Evolutionary conservation across 2,329 filamentous ascomycete genomes (phyloP), one percentile per base, ranked within the genome.

Genomic region (Aureobasidium uvarum): DNA sequence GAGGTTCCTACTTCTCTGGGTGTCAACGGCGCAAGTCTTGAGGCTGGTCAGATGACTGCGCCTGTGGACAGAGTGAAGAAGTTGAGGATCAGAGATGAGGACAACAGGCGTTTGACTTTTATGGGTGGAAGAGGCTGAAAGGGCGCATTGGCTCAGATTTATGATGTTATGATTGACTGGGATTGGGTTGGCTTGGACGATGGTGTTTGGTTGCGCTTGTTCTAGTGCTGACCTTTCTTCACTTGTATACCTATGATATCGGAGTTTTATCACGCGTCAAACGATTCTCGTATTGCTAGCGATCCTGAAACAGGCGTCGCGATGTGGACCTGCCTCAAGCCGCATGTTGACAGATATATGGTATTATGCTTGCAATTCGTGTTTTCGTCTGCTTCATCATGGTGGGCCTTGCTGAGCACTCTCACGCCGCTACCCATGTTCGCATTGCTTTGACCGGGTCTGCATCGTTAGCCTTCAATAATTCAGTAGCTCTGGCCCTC

Each of bases 401-500:
- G 33, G 28, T 36, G 13, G 11, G 16, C 28, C 18, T 11, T 18
- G 25, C 28, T 2, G 18, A 8, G 18, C 5, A 8, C 5, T 11
- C 38, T 51, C 45, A 51, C 13, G 74, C 71, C 46, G 75, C 73
- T 36, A 85, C 75, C 72, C 80, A 92, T 0, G 86, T 85, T 66
- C 77, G 82, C 80, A 94, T 84, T 1, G 89, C 89, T 75, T 85
- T 82, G 45, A 88, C 81, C 1, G 84, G 84, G 56, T 91, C 83
- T 2, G 90, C 91, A 58, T 92, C 89, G 71, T 92, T 81, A 5
- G 83, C 80, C 75, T 87, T 88, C 5, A 95, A 81, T 59, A 94
- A 76, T 67, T 94, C 90, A 1, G 88, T 92, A 1, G 89, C 91
- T 75, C 88, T 91, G 2, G 79, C 71, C 76, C 91, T 92, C 1